Conservation (phyloP, 75 land plant genomes). For the Sequoiadendron giganteum region DNA sequence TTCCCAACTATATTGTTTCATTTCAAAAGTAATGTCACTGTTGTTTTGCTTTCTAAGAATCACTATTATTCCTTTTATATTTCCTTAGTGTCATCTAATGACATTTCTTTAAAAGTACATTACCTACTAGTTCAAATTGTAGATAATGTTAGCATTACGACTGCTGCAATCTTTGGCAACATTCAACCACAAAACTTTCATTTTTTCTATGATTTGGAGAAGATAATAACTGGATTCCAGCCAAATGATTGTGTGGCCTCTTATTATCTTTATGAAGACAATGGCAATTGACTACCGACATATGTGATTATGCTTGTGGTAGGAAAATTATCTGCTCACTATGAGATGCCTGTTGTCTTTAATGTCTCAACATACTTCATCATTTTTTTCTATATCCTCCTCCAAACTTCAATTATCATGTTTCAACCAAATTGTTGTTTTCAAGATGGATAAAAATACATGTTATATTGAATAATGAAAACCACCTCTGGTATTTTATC, state of each 20-base stretch:
- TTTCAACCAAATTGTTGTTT: too few relatives aligned
- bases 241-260: conserved; percentile 29
- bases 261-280: not conserved
- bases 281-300: not conserved
- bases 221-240: conserved; percentile 48
- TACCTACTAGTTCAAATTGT: conserved; percentile 22
- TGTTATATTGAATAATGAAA: too few relatives aligned
- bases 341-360: too few relatives aligned
- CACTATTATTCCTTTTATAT: conserved; percentile 35
- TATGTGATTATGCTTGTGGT: too few relatives aligned
- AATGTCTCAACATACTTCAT: too few relatives aligned
- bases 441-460: too few relatives aligned
- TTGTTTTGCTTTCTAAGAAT: conserved; percentile 46
- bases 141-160: conserved; percentile 29
- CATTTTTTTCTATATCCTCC: too few relatives aligned
- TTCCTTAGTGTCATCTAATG: conserved; percentile 38
- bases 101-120: conserved; percentile 12
- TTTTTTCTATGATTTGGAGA: conserved; percentile 67
- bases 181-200: conserved; percentile 80
- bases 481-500: too few relatives aligned
- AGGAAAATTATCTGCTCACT: too few relatives aligned
- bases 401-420: too few relatives aligned
- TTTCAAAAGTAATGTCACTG: conserved; percentile 34
- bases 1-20: conserved; percentile 30
- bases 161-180: conserved; percentile 61